phyloP scores from a whole-genome alignment of 805 yeast species.

The Yarrowia deformans region DNA sequence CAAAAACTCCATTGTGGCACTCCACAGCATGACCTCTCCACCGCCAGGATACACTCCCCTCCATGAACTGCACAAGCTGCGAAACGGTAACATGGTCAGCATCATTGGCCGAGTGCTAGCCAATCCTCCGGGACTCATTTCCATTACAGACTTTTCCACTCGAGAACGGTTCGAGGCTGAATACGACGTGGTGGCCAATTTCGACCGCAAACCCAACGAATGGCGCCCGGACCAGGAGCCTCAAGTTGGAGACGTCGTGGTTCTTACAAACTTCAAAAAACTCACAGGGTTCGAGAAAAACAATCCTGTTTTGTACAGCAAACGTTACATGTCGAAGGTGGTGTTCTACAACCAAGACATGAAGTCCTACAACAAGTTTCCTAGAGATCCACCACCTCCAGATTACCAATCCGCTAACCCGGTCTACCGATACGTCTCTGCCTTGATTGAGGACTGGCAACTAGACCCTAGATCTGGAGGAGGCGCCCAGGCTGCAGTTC shows the following conservation, averaged over 20 bases:
- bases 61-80: background rate
- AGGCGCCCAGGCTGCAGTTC: background rate
- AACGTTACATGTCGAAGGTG: background rate
- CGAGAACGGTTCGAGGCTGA: background rate
- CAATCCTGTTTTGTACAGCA: slow-evolving; percentile 2
- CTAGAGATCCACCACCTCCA: background rate
- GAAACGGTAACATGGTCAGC: background rate
- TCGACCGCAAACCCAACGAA: background rate
- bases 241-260: background rate
- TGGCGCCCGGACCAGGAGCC: background rate
- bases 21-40: background rate
- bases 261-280: background rate
- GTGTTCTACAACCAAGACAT: background rate
- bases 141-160: background rate
- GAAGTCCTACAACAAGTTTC: background rate
- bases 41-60: background rate
- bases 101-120: background rate
- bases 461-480: background rate
- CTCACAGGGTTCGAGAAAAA: background rate
- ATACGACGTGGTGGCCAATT: background rate
- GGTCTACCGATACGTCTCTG: background rate
- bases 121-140: background rate
- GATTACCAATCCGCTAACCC: background rate
- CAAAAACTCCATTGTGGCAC: too few species aligned
- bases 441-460: background rate